These are phyloP conservation scores for Trichoderma gamsii DNA, from an alignment of 495 filamentous ascomycete genomes.

Conservation along the genomic window DNA sequence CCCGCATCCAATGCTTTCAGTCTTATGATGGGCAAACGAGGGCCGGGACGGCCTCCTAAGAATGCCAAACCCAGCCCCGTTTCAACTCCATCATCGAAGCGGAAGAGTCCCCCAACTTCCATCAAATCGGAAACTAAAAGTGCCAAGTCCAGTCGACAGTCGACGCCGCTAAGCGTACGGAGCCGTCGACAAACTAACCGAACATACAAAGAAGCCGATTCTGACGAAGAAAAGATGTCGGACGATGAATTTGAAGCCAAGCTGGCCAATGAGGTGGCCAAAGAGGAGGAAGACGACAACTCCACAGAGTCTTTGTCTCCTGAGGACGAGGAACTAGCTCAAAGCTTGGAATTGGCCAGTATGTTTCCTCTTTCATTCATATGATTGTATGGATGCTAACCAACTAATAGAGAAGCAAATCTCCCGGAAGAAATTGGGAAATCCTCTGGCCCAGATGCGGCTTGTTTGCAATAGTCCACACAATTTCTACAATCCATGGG, in stretches of 20 bases:
- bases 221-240: slow-evolving; percentile 58
- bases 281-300: slow-evolving; percentile 48
- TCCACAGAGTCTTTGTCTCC: slow-evolving; percentile 35
- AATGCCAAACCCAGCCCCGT: not conserved
- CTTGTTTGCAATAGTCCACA: slow-evolving; percentile 90
- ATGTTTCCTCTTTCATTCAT: slow-evolving; percentile 27
- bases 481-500: slow-evolving; percentile 94
- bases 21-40: slow-evolving; percentile 42
- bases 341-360: slow-evolving; percentile 75
- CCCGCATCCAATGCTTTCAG: slow-evolving; percentile 38
- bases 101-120: slow-evolving; percentile 34
- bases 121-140: slow-evolving; percentile 52
- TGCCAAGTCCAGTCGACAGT: slow-evolving; percentile 60
- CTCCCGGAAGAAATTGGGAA: slow-evolving; percentile 86
- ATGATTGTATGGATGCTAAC: not conserved
- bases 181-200: slow-evolving; percentile 35
- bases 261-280: slow-evolving; percentile 52
- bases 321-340: slow-evolving; percentile 61
- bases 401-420: slow-evolving; percentile 62
- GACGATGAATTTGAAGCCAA: slow-evolving; percentile 69
- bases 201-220: slow-evolving; percentile 44
- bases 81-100: slow-evolving; percentile 27
- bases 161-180: slow-evolving; percentile 57
- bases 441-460: slow-evolving; percentile 87
- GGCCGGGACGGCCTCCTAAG: slow-evolving; percentile 22